Percentiles rank a stretch among this genome's conserved stretches.
These are phyloP conservation scores for Verticillium isaacii DNA, from an alignment of 2,329 filamentous ascomycete genomes.

Conservation along the genomic window DNA sequence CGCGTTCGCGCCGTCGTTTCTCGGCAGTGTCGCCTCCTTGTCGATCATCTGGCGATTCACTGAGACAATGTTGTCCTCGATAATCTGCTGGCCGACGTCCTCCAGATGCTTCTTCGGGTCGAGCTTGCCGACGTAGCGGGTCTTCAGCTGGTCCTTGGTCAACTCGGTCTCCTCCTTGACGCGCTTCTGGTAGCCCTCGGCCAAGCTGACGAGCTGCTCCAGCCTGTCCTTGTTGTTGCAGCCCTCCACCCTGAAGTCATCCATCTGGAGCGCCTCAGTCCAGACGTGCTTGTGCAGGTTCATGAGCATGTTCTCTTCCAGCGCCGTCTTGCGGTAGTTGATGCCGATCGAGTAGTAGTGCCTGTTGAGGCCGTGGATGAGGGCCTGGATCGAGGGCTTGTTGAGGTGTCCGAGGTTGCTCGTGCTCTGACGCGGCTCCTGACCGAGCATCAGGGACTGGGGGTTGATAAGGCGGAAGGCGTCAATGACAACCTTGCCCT, in stretches of 20 bases:
- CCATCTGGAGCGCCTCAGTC: conserved; percentile 97
- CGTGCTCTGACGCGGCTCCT: conserved; percentile 95
- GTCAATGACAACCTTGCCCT: conserved; percentile 99
- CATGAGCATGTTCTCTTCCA: conserved; percentile 99
- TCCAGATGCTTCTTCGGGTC: conserved; percentile 99
- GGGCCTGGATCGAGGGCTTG: conserved; percentile 98
- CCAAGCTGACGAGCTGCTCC: conserved; percentile 79
- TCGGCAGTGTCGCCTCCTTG: conserved; percentile 92
- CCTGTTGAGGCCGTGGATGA: conserved; percentile 95
- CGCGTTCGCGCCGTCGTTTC: conserved; percentile 49
- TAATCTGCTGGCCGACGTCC: conserved; percentile 91
- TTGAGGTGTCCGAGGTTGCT: conserved; percentile 97
- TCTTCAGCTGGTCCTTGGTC: conserved; percentile 96
- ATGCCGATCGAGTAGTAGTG: conserved; percentile 99
- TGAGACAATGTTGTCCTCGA: conserved; percentile 98
- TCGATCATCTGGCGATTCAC: conserved; percentile 99
- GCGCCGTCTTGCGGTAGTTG: conserved; percentile 93
- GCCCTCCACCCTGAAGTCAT: conserved; percentile 84
- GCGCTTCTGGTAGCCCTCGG: conserved; percentile 96
- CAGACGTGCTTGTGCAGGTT: conserved; percentile 99
- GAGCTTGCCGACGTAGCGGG: conserved; percentile 96
- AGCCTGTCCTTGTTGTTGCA: conserved; percentile 82
- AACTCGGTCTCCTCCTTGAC: conserved; percentile 98
- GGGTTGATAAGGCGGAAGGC: conserved; percentile 98
- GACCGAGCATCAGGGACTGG: conserved; percentile 94